Base-by-base conservation (phyloP, 2,329 filamentous ascomycete genomes). In the Penicillium sp. region DNA sequence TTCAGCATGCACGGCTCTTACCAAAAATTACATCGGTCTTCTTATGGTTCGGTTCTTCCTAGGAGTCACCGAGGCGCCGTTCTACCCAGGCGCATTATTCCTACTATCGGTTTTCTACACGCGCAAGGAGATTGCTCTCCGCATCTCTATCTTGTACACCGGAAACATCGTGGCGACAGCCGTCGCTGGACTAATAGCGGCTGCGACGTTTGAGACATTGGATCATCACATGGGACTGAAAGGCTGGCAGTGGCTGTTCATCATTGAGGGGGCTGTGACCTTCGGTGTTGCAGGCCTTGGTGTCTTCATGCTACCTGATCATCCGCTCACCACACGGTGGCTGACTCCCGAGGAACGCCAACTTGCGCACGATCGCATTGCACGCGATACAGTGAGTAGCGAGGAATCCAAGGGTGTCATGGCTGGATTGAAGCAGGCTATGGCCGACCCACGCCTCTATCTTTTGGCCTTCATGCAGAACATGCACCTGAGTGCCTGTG, bases 101-200 rank as follows among this genome's bases (percentile, higher is more conserved):
- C 39, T 41, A 1, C 39, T 41, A 14, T 41, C 39, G 4, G 18
- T 41, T 64, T 87, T 84, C 82, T 88, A 88, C 67, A 87, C 84
- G 1, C 77, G 83, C 42, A 77, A 79, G 10, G 39, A 41, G 13
- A 41, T 41, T 10, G 39, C 39, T 10, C 39, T 41, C 8, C 39
- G 39, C 18, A 83, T 84, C 59, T 81, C 82, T 50, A 77, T 85
- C 27, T 67, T 85, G 18, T 85, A 84, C 69, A 81, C 81, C 57
- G 81, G 82, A 1, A 84, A 83, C 62, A 77, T 84, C 56, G 78
- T 85, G 59, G 83, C 82, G 39, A 83, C 82, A 45, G 81, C 82
- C 46, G 85, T 85, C 62, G 83, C 81, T 0, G 81, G 81, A 0
- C 75, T 86, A 3, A 22, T 41, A 1, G 39, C 39, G 16, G 39